Base-by-base conservation (phyloP, 2,329 filamentous ascomycete genomes). In the Pseudogymnoascus verrucosus region DNA sequence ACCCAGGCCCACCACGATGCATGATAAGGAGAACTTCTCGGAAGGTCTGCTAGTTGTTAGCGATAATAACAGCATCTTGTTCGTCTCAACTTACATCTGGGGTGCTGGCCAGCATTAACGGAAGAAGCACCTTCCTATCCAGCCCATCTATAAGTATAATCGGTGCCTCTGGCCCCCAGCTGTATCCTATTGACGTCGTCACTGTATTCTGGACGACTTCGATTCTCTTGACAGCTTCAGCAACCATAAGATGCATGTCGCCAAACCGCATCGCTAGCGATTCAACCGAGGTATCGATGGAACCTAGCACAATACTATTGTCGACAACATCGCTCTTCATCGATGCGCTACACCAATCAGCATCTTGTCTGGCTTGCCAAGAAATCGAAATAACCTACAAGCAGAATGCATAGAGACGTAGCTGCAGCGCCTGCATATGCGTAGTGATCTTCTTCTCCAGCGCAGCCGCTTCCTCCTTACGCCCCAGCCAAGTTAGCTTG, bases 361-460 rank as follows among this genome's bases (percentile, higher is more conserved):
- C 14, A 31, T 54, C n/a, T 19, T 12, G 19, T 54, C 26, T 12
- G 31, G n/a, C 14, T 19, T n/a, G 26, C 26, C 26, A 54, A 54
- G 47, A 54, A 8, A 54, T 10, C 8, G n/a, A n/a, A 31, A 34
- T 19, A 54, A 31, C 47, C 8, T 54, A 54, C 47, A 54, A 54
- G n/a, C 47, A 54, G 47, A 54, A 54, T n/a, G 47, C 47, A 31
- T 54, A 54, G 5, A 54, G 47, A 19, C 47, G 47, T n/a, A 54
- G 26, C 26, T 54, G 47, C 12, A 54, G 26, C 47, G 47, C 47
- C 47, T 54, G 47, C 47, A 54, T 54, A 54, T 54, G 47, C 47
- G 47, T 54, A 19, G 26, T 34, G 31, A 54, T 54, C 47, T 10
- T 54, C 10, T 5, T 34, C 8, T 54, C 47, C n/a, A 54, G 26